These are phyloP conservation scores for Chaetoceros muelleri DNA, from an alignment of 108 stramenopile genomes.

Conservation along the genomic window DNA sequence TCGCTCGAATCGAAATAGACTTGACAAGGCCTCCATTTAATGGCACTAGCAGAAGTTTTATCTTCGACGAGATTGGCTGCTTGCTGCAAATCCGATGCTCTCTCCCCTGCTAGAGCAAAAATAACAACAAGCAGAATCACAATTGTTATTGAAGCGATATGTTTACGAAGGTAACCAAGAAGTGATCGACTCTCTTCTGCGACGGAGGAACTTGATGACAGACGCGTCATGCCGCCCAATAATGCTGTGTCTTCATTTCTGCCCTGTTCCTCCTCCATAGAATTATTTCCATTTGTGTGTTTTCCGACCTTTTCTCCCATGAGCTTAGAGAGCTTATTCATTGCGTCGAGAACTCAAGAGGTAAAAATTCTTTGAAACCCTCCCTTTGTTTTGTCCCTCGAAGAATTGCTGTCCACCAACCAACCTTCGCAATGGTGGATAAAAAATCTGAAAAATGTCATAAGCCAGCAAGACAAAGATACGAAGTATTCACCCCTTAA, in stretches of 20 bases:
- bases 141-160: neutral
- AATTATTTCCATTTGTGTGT: neutral
- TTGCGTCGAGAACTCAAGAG: too few species aligned
- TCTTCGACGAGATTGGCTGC: neutral
- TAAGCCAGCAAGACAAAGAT: too few species aligned
- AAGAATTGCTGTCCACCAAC: too few species aligned
- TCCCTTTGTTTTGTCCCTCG: too few species aligned
- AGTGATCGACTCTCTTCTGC: neutral
- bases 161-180: neutral
- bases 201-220: neutral
- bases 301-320: neutral
- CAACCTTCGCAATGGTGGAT: too few species aligned
- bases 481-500: too few species aligned
- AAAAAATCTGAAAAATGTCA: too few species aligned
- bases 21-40: neutral
- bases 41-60: neutral
- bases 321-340: neutral
- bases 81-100: neutral
- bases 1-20: neutral
- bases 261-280: neutral
- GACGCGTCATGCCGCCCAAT: neutral
- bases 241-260: neutral
- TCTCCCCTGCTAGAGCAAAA: neutral
- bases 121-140: neutral
- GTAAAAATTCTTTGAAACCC: too few species aligned